Base-by-base conservation (phyloP, 2,329 filamentous ascomycete species). In the Colletotrichum plurivorum region DNA sequence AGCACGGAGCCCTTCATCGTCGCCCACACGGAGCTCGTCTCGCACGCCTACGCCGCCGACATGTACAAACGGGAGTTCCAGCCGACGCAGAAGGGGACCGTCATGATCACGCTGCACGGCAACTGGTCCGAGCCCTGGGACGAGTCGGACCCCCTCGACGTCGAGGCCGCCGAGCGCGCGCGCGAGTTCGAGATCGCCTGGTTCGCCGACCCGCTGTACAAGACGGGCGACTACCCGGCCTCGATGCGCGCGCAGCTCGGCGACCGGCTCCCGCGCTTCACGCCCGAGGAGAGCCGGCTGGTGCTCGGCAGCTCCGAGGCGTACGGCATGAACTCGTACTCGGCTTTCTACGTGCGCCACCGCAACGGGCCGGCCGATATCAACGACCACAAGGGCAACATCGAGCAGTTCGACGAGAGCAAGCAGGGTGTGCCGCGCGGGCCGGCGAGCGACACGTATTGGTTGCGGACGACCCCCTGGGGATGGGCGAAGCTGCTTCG, bases 291-390 rank as follows among this genome's bases (percentile, higher is more conserved):
- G 71, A 78, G 77, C 63, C 75, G 69, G n/a, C 73, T 83, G 7
- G 74, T 83, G 5, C 75, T 78, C 0, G 78, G 79, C 1, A 81
- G 79, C 64, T 80, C 79, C 2, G 77, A 81, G 53, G 77, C 77
- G 25, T 83, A 83, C 58, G 81, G 81, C 36, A 83, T 83, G 79
- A 83, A 83, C 71, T 82, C 79, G 15, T 84, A 83, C 73, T 81
- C 80, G 0, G 77, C 80, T 0, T 82, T 82, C 51, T 83, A 76
- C 41, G 75, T 81, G 15, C 75, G 73, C 5, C 78, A 82, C 67
- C 77, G 76, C 15, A 77, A 75, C 41, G 75, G 67, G n/a, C 76
- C 74, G 31, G 72, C 81, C 8, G 80, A 81, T 43, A 75, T 79
- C 52, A 79, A 78, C 39, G 81, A 83, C 56, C 78, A 81, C 71